These are phyloP conservation scores for Phytophthora tubulina DNA, from an alignment of 352 stramenopile genomes.

Conservation along the genomic window DNA sequence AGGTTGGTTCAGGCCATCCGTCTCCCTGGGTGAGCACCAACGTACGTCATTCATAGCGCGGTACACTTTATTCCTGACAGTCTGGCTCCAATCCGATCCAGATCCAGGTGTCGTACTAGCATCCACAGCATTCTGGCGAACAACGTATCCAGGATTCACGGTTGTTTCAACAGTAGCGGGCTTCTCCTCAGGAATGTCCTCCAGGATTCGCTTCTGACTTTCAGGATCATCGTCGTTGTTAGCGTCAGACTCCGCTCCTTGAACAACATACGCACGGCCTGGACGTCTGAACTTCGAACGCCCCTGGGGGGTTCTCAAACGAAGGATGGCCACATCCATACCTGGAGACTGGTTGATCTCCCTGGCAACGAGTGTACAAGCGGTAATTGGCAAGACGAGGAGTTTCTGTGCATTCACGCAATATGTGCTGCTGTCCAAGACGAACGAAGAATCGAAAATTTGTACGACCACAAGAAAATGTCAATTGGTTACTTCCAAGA, in stretches of 20 bases:
- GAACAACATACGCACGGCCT: background rate
- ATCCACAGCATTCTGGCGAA: background rate
- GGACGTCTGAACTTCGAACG: background rate
- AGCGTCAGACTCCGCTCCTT: background rate
- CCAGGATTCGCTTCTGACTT: background rate
- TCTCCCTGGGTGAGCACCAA: background rate
- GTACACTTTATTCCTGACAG: background rate
- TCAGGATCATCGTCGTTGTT: background rate
- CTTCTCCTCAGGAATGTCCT: background rate
- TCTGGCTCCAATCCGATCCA: background rate
- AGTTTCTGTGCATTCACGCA: conserved; percentile 22
- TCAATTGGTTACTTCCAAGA: conserved; percentile 7
- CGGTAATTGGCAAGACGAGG: conserved; percentile 15
- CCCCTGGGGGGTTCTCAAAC: background rate
- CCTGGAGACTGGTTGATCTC: conserved; percentile 16
- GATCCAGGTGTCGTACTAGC: too few species aligned
- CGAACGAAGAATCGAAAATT: background rate
- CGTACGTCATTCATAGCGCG: background rate
- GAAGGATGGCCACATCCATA: background rate
- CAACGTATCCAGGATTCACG: too few species aligned
- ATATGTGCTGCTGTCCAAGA: conserved; percentile 8
- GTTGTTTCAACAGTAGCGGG: too few species aligned
- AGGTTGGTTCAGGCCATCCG: background rate
- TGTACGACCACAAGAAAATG: conserved; percentile 16
- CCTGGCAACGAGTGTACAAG: conserved; percentile 8